Evolutionary conservation across 768 basidiomycete genomes (phyloP), one percentile per base, ranked within the genome.

Genomic region (Kwoniella botswanensis): DNA sequence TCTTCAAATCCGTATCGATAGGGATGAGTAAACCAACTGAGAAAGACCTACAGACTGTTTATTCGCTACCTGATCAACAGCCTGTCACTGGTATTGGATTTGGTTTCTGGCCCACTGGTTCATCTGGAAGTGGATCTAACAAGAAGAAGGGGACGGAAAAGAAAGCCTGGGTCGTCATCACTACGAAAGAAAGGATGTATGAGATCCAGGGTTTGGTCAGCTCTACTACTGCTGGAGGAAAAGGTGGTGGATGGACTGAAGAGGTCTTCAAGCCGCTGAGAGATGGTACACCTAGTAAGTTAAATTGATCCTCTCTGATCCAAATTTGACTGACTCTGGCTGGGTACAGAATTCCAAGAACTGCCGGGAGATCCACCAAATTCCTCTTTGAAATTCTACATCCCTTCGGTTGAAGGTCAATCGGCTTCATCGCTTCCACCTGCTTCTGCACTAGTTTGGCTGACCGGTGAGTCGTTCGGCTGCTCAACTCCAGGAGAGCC

Each of bases 171-270:
- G 89, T 97, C 18, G 85, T 98, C 21, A 90, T 88, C 9, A 94
- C 93, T 0, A 98, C 97, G 2, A 88, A 89, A 12, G 90, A 91
- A 7, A 88, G 94, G 71, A 91, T 98, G 79, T 96, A 97, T 80
- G 94, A 98, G 80, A 93, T 96, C 4, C 79, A 80, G 55, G 81
- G 77, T 1, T 64, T 63, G 55, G 75, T 81, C 5, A 66, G 63
- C 22, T 73, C 65, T 3, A 76, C 77, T 2, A 53, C 58, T 72
- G 86, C 89, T 58, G 94, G 94, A 2, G 93, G 93, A 43, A 95
- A 95, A 13, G 88, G 90, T 12, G 88, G 90, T 21, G 74, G 86
- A 6, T 78, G 92, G 59, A 94, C 95, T 80, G 87, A 90, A 24
- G 85, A 86, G 18, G 83, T 96, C 18, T 94, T 97, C 77, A 86